Conservation (phyloP, 2,329 filamentous ascomycete genomes). For the Fusarium euwallaceae region DNA sequence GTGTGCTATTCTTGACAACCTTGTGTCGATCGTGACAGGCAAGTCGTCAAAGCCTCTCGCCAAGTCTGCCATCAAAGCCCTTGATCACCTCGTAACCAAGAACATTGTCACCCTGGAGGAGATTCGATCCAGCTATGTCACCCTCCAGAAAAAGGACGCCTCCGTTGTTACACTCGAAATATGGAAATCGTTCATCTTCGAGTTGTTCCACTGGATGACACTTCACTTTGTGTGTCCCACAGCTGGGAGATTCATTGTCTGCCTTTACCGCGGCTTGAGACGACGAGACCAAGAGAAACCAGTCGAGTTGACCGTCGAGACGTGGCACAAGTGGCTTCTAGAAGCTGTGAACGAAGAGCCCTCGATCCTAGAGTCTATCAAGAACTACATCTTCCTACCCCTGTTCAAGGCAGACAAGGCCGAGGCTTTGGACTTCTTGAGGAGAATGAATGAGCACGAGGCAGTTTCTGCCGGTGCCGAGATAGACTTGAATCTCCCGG, state of each 20-base stretch:
- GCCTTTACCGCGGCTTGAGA: constrained; percentile 64
- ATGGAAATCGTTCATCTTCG: constrained; percentile 66
- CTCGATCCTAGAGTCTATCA: constrained; percentile 71
- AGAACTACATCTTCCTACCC: constrained; percentile 73
- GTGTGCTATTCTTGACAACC: constrained; percentile 61
- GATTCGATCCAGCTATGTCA: constrained; percentile 59
- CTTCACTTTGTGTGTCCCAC: constrained; percentile 70
- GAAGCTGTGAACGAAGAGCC: constrained; percentile 62
- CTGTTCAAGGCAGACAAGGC: constrained; percentile 71
- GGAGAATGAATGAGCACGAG: constrained; percentile 65
- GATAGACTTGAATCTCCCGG: constrained; percentile 64
- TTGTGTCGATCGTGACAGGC: constrained; percentile 71
- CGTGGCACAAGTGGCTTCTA: constrained; percentile 71
- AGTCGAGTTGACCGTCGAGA: constrained; percentile 51
- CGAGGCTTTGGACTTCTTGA: constrained; percentile 69
- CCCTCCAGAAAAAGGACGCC: constrained; percentile 49
- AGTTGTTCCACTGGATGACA: constrained; percentile 68
- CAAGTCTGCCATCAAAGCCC: constrained; percentile 77
- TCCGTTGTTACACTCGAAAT: constrained; percentile 40
- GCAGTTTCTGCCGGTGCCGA: constrained; percentile 60
- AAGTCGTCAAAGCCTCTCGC: constrained; percentile 73
- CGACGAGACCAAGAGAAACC: constrained; percentile 44
- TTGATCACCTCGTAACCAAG: constrained; percentile 76
- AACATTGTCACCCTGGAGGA: constrained; percentile 64
- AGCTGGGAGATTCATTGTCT: constrained; percentile 72